phyloP scores from a whole-genome alignment of 495 filamentous ascomycete genomes.

The Trichoderma asperelloides region DNA sequence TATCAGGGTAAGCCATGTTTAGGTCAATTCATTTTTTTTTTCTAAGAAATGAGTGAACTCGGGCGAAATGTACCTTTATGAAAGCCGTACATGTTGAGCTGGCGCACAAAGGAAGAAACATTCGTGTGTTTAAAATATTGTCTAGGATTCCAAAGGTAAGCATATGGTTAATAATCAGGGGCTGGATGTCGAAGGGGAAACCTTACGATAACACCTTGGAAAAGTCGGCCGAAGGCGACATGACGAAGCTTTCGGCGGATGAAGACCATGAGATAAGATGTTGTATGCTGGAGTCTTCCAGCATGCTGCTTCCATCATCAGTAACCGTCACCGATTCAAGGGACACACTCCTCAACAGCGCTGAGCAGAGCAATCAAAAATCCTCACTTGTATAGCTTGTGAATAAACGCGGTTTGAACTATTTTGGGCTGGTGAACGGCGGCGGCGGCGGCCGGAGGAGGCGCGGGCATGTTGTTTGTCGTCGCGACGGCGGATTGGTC shows the following conservation, averaged over 20 bases:
- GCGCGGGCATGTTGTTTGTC: constrained; percentile 28
- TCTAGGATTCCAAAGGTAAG: constrained; percentile 28
- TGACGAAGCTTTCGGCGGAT: constrained; percentile 93
- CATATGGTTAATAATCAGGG: neutral
- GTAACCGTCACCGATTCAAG: constrained; percentile 13
- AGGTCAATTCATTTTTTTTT: too few relatives aligned
- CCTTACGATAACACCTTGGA: constrained; percentile 95
- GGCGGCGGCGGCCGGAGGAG: constrained; percentile 58
- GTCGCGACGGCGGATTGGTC: neutral
- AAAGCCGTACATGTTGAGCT: constrained; percentile 99
- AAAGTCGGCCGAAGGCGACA: constrained; percentile 95
- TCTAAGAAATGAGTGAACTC: neutral
- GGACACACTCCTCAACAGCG: constrained; percentile 7
- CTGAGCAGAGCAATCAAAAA: constrained; percentile 11
- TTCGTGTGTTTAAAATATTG: constrained; percentile 99
- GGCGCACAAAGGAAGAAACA: constrained; percentile 94
- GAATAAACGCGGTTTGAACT: constrained; percentile 98
- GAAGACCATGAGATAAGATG: constrained; percentile 94
- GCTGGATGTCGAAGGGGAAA: neutral
- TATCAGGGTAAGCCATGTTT: constrained; percentile 13
- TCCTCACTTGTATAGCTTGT: constrained; percentile 95
- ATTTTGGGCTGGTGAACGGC: constrained; percentile 94
- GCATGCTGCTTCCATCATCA: constrained; percentile 62
- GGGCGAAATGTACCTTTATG: constrained; percentile 70
- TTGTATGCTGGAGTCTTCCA: constrained; percentile 86